Conservation (phyloP, 345 rosid species). For the Mangifera indica region DNA sequence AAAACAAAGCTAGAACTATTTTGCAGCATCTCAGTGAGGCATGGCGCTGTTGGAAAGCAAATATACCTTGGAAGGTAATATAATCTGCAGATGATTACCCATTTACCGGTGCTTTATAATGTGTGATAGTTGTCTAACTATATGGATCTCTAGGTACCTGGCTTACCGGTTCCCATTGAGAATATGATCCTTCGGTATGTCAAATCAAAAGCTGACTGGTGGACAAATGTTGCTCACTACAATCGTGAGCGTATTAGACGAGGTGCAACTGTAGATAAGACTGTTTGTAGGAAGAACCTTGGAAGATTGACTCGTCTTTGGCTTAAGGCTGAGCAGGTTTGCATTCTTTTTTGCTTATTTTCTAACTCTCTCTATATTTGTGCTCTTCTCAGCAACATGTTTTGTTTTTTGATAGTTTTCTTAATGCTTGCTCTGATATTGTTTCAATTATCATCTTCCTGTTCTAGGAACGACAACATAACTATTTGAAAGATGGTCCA, state of each 20-base stretch:
- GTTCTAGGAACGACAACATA: conserved; percentile 90
- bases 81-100: not conserved
- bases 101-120: not conserved
- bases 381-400: no score
- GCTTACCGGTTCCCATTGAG: conserved; percentile 95
- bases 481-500: conserved; percentile 98
- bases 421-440: not conserved
- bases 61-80: conserved; percentile 91
- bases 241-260: conserved; percentile 98
- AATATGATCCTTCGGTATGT: conserved; percentile 99
- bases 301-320: conserved; percentile 98
- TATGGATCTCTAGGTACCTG: conserved; percentile 61
- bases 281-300: conserved; percentile 94
- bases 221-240: conserved; percentile 99
- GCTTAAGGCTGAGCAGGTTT: conserved; percentile 98
- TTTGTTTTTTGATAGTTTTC: not conserved
- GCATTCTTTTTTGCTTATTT: not conserved
- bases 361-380: not conserved
- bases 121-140: conserved; percentile 18
- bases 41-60: conserved; percentile 99
- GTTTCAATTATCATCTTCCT: not conserved
- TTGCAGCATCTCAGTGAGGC: conserved; percentile 99
- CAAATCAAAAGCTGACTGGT: conserved; percentile 99
- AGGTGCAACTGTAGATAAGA: conserved; percentile 99
- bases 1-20: conserved; percentile 96